Base-by-base conservation (phyloP, 345 rosid genomes). In the Psidium friedrichsthalianum region DNA sequence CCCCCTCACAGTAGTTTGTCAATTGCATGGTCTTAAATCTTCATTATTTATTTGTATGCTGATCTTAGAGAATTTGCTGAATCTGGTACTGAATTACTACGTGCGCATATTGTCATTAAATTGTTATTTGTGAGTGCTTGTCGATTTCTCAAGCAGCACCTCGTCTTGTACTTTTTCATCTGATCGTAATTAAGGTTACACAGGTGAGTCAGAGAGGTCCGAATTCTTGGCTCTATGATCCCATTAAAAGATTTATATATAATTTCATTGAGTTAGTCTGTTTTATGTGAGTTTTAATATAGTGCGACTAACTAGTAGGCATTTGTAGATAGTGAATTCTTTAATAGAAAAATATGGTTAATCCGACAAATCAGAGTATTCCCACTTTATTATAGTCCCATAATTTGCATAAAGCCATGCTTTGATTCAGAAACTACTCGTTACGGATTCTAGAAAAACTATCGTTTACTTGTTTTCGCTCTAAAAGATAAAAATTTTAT, bases 1-100 rank as follows among this genome's bases (percentile, higher is more conserved):
- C 85, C 85, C 32, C n/a, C 6, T 57, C 85, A 83, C 74, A 9
- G 53, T 57, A 83, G 76, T 83, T 83, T 83, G 85, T 83, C 64
- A 56, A 42, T 59, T 22, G n/a, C 85, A 36, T 57, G 84, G 42
- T 44, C 16, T 44, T 82, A 36, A 10, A 29, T 18, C 24, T 51
- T 27, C 84, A 69, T 69, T 36, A 36, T 69, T 22, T 36, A 53
- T 82, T 82, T 27, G 53, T 53, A 52, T 29, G 21, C 59, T 52
- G 57, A 52, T 16, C 80, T 69, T 69, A 32, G 20, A 18, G 40
- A 36, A 36, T 36, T 36, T 36, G 47, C 47, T 9, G 10, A 36
- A 47, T 69, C 80, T 2, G 14, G 25, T 24, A 8, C 40, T 69
- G 80, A 69, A 36, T 69, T 36, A 69, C 47, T 16, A 32, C 32